phyloP scores from a whole-genome alignment of 1,139 yeast genomes.

The Tardiomyces digboiensis region DNA sequence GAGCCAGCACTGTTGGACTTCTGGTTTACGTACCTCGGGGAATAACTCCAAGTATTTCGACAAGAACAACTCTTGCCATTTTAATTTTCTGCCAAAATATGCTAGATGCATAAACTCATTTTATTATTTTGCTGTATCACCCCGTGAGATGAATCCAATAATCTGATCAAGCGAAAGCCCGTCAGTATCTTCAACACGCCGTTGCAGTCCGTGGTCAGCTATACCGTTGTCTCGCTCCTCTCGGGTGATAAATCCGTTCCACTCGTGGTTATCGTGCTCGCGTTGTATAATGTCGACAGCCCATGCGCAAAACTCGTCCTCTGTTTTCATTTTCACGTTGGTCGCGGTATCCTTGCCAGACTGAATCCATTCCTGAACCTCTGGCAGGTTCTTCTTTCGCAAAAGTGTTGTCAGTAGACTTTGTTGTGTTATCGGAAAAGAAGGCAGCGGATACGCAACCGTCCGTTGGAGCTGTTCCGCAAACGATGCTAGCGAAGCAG shows the following conservation, averaged over 20 bases:
- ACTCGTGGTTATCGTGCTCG: slow-evolving; percentile 46
- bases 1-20: too few species aligned
- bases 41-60: too few species aligned
- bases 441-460: slow-evolving; percentile 73
- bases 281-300: slow-evolving; percentile 45
- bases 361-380: slow-evolving; percentile 79
- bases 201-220: slow-evolving; percentile 10
- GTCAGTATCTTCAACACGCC: slow-evolving; percentile 7
- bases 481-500: slow-evolving; percentile 55
- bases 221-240: slow-evolving; percentile 41
- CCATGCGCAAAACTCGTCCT: slow-evolving; percentile 41
- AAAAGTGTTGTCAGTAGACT: slow-evolving; percentile 74
- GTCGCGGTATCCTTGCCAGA: slow-evolving; percentile 41
- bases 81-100: too few species aligned
- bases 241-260: slow-evolving; percentile 50
- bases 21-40: too few species aligned
- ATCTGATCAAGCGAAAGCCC: slow-evolving; percentile 22
- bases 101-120: too few species aligned
- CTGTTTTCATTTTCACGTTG: slow-evolving; percentile 17
- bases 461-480: slow-evolving; percentile 51
- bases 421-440: slow-evolving; percentile 77
- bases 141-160: slow-evolving; percentile 34
- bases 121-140: slow-evolving; percentile 21
- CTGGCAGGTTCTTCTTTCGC: slow-evolving; percentile 83
- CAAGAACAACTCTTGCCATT: too few species aligned